Conservation (phyloP, 805 yeast species). For the Yamadazyma sp. region DNA sequence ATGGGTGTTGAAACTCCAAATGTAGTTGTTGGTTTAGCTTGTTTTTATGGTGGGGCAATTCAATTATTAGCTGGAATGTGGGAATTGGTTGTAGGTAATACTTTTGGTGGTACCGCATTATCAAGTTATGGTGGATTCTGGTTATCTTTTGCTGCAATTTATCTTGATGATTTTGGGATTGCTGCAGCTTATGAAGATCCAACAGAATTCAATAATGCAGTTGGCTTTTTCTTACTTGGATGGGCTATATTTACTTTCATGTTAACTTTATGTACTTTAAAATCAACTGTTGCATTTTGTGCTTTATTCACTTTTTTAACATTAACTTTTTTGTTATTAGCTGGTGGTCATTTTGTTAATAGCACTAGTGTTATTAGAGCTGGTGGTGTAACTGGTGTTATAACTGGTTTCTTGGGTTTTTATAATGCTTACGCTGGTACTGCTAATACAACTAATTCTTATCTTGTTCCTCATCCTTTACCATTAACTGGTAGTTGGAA, state of each 20-base stretch:
- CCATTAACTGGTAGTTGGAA: conserved; percentile 18
- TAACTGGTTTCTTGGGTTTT: conserved; percentile 37
- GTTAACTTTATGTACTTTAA: conserved; percentile 32
- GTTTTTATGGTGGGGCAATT: conserved; percentile 62
- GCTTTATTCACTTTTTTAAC: conserved; percentile 29
- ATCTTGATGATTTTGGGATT: conserved; percentile 30
- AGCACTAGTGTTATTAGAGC: conserved; percentile 28
- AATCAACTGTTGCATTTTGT: conserved; percentile 36
- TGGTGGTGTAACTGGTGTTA: conserved; percentile 43
- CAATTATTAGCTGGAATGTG: conserved; percentile 67
- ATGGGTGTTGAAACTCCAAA: conserved; percentile 52
- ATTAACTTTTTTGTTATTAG: conserved; percentile 33
- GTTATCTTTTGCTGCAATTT: conserved; percentile 32
- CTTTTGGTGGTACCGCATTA: conserved; percentile 69
- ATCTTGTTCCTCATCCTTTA: conserved; percentile 28
- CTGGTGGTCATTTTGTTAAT: conserved; percentile 31
- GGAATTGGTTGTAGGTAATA: conserved; percentile 63
- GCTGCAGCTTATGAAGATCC: conserved; percentile 27
- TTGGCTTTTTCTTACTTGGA: conserved; percentile 36
- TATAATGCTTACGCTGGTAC: conserved; percentile 42
- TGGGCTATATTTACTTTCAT: conserved; percentile 42
- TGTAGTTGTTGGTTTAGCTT: conserved; percentile 56
- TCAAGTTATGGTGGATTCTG: conserved; percentile 48
- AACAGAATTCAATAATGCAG: conserved; percentile 26
- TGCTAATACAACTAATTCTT: conserved; percentile 33